These are phyloP conservation scores for Pseudogymnoascus sp. DNA, from an alignment of 2,329 filamentous ascomycete genomes.

Conservation along the genomic window DNA sequence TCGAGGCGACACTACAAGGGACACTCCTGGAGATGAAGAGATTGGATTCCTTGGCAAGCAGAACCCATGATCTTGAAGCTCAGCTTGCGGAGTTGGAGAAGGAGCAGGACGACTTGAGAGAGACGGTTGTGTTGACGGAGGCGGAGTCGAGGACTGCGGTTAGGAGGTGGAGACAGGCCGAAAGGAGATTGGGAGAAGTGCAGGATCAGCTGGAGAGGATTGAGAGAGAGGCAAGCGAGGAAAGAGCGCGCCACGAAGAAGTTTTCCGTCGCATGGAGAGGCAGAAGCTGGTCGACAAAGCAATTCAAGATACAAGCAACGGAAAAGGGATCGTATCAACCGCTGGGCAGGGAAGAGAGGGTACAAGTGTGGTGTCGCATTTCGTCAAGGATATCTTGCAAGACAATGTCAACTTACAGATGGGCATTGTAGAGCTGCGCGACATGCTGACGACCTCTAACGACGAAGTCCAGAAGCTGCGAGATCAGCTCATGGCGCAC, in stretches of 20 bases:
- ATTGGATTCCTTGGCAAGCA: slow-evolving; percentile 62
- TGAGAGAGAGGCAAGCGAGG: slow-evolving; percentile 71
- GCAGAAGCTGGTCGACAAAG: slow-evolving; percentile 70
- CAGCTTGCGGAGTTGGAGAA: slow-evolving; percentile 72
- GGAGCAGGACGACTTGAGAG: slow-evolving; percentile 68
- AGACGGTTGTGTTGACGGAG: slow-evolving; percentile 55
- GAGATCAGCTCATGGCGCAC: slow-evolving; percentile 72
- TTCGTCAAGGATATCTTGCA: slow-evolving; percentile 93
- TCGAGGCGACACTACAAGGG: slow-evolving; percentile 67
- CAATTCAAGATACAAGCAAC: slow-evolving; percentile 69
- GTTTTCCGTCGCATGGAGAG: slow-evolving; percentile 76
- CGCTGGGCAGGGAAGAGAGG: slow-evolving; percentile 47
- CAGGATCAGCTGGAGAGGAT: slow-evolving; percentile 85
- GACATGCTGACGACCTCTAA: slow-evolving; percentile 89
- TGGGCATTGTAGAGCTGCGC: slow-evolving; percentile 81
- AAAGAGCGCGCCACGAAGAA: slow-evolving; percentile 73
- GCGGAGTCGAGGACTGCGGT: slow-evolving; percentile 72
- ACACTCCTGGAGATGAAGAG: slow-evolving; percentile 70
- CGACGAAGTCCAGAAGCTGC: slow-evolving; percentile 79
- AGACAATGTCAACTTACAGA: slow-evolving; percentile 88
- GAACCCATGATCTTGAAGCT: slow-evolving; percentile 69
- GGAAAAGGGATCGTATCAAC: slow-evolving; percentile 49
- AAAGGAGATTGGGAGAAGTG: slow-evolving; percentile 66
- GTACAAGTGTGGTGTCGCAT: slow-evolving; percentile 73
- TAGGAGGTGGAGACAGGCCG: slow-evolving; percentile 76